A percentile compares a stretch with the other conserved stretches of the same genome.
Conservation (phyloP, 805 yeast genomes). For the Metschnikowia proteae region DNA sequence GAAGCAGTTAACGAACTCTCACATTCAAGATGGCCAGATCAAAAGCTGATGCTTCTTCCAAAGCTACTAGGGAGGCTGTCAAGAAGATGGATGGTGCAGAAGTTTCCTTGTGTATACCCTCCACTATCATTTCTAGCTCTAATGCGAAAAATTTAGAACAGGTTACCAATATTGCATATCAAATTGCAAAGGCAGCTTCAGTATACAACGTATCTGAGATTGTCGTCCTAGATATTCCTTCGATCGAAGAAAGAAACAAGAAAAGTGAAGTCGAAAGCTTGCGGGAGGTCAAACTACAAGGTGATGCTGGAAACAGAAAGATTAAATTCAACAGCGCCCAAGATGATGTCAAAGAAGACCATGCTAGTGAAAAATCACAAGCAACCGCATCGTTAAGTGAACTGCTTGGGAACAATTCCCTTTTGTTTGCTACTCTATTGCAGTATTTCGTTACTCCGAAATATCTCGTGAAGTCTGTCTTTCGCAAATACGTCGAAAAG, state of each 20-base stretch:
- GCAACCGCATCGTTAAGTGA: conserved; percentile 14
- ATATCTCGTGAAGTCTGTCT: conserved; percentile 63
- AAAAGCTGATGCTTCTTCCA: conserved; percentile 19
- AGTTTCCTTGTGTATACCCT: conserved; percentile 67
- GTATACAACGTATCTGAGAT: conserved; percentile 70
- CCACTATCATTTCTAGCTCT: conserved; percentile 51
- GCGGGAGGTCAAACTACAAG: conserved; percentile 18
- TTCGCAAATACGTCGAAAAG: conserved; percentile 43
- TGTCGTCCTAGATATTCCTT: conserved; percentile 58
- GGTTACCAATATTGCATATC: conserved; percentile 68
- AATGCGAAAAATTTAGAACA: conserved; percentile 68
- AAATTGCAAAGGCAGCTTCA: conserved; percentile 72
- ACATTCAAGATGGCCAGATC: conserved; percentile 19
- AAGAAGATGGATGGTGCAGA: conserved; percentile 16
- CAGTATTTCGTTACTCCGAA: conserved; percentile 86
- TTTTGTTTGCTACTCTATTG: conserved; percentile 62
- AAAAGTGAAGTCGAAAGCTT: conserved; percentile 21
- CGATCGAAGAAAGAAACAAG: conserved; percentile 16
- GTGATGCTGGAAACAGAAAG: conserved; percentile 26
- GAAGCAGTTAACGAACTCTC: not conserved
- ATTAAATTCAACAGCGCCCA: conserved; percentile 30
- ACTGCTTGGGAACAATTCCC: conserved; percentile 32
- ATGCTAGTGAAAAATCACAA: conserved; percentile 11
- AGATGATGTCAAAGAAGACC: conserved; percentile 24
- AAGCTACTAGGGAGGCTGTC: conserved; percentile 29